phyloP scores from a whole-genome alignment of 169 alveolate species.

The Miamiensis avidus region DNA sequence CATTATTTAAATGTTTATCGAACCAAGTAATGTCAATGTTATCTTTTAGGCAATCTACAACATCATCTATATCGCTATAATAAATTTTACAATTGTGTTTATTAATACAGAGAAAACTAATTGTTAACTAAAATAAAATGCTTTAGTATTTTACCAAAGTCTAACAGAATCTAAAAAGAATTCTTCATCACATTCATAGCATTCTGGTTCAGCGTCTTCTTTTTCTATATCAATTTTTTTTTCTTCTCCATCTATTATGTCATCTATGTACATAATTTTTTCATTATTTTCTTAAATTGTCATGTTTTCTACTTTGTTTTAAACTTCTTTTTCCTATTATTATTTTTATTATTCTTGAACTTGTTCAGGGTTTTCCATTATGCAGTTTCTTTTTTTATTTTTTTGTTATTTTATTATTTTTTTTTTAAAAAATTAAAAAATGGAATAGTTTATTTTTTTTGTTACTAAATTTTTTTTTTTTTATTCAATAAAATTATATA shows the following conservation, averaged over 20 bases:
- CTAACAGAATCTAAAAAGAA: background rate
- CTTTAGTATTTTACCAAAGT: background rate
- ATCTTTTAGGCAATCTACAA: background rate
- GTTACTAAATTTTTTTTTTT: no score
- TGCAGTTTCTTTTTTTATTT: no score
- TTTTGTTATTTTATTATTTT: no score
- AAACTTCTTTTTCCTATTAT: no score
- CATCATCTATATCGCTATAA: background rate
- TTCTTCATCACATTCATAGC: background rate
- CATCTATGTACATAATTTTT: background rate
- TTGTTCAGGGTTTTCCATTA: no score
- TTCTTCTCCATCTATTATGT: background rate
- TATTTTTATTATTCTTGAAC: no score
- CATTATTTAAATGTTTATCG: background rate
- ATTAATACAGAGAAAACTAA: no score
- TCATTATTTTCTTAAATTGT: background rate
- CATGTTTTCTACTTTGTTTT: no score
- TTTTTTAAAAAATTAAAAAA: no score
- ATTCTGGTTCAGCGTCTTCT: background rate
- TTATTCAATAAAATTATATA: no score
- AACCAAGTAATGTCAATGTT: background rate
- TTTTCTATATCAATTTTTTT: background rate
- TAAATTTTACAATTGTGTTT: background rate
- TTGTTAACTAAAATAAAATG: no score
- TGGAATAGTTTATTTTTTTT: no score